Evolutionary conservation across 805 yeast species (phyloP).

Genomic region (Ogataea kodamae): DNA sequence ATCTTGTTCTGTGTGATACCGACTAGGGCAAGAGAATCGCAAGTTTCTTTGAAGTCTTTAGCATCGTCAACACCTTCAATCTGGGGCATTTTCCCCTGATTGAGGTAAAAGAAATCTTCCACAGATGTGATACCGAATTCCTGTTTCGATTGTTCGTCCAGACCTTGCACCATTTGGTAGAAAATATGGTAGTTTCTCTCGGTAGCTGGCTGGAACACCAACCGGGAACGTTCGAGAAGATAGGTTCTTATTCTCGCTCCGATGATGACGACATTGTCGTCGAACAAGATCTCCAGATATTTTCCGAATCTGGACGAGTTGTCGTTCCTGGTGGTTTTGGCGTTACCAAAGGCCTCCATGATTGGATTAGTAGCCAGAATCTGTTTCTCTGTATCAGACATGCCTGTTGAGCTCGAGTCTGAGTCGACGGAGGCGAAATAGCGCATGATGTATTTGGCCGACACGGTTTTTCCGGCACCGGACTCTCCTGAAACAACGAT

Average conservation of each 20-base stretch:
- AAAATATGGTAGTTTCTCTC: conserved; percentile 96
- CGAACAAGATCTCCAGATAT: conserved; percentile 86
- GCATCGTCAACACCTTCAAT: conserved; percentile 82
- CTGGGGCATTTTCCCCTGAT: conserved; percentile 75
- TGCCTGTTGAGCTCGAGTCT: conserved; percentile 48
- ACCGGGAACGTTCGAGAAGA: conserved; percentile 85
- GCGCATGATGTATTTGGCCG: conserved; percentile 96
- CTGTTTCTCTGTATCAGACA: conserved; percentile 90
- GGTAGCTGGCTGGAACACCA: conserved; percentile 85
- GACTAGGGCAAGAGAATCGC: conserved; percentile 71
- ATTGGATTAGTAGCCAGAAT: conserved; percentile 95
- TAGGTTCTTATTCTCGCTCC: conserved; percentile 96
- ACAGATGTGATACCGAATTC: conserved; percentile 60
- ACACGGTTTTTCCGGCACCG: conserved; percentile 98
- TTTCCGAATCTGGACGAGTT: conserved; percentile 98
- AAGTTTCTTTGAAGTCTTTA: conserved; percentile 70
- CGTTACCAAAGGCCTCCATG: conserved; percentile 98
- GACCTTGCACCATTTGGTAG: conserved; percentile 82
- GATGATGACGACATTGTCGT: conserved; percentile 68
- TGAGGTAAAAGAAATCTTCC: conserved; percentile 72
- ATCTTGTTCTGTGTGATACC: conserved; percentile 66
- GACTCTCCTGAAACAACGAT: conserved; percentile 97
- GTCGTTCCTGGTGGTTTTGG: conserved; percentile 95
- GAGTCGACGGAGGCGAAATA: conserved; percentile 91
- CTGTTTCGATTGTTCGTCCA: conserved; percentile 50